A percentile compares a stretch with the other conserved stretches of the same genome.
phyloP scores from a whole-genome alignment of 2,329 filamentous ascomycete species.

The Aureobasidium mangrovei region DNA sequence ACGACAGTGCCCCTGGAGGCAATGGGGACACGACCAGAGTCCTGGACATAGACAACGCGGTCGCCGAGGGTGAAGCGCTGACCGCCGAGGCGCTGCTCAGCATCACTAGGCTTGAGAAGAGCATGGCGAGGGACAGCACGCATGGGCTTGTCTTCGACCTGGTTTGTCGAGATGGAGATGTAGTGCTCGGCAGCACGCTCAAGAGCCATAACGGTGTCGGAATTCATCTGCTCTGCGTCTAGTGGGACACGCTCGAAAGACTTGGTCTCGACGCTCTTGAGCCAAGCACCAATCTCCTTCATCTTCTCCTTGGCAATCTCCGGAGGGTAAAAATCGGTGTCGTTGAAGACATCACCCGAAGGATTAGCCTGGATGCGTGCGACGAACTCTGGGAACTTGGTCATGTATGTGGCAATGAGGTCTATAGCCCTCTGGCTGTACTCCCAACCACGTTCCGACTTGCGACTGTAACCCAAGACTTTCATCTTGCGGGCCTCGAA shows the following conservation, averaged over 20 bases:
- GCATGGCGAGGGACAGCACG: slow-evolving; percentile 77
- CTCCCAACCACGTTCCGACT: slow-evolving; percentile 82
- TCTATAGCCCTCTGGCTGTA: slow-evolving; percentile 79
- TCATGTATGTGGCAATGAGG: slow-evolving; percentile 81
- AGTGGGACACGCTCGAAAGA: slow-evolving; percentile 92
- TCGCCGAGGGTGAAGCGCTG: slow-evolving; percentile 81
- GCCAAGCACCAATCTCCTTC: slow-evolving; percentile 88
- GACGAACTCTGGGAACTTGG: slow-evolving; percentile 90
- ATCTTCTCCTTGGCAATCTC: slow-evolving; percentile 67
- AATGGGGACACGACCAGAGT: slow-evolving; percentile 90
- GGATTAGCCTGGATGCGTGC: slow-evolving; percentile 78
- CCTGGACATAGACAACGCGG: slow-evolving; percentile 84
- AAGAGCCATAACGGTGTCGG: slow-evolving; percentile 72
- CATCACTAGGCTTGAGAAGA: slow-evolving; percentile 85
- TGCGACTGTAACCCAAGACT: slow-evolving; percentile 89
- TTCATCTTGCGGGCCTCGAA: slow-evolving; percentile 95
- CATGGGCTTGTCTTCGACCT: slow-evolving; percentile 58
- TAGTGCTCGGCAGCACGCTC: slow-evolving; percentile 64
- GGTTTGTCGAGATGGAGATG: slow-evolving; percentile 40
- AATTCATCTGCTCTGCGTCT: slow-evolving; percentile 93
- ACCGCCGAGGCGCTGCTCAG: slow-evolving; percentile 81
- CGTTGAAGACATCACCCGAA: slow-evolving; percentile 71
- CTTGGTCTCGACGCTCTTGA: slow-evolving; percentile 85
- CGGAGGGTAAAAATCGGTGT: slow-evolving; percentile 76
- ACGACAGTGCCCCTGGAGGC: slow-evolving; percentile 88